These are phyloP conservation scores for Neocallimastix lanati DNA, from an alignment of 192 early-diverging fungal species.

Conservation along the genomic window DNA sequence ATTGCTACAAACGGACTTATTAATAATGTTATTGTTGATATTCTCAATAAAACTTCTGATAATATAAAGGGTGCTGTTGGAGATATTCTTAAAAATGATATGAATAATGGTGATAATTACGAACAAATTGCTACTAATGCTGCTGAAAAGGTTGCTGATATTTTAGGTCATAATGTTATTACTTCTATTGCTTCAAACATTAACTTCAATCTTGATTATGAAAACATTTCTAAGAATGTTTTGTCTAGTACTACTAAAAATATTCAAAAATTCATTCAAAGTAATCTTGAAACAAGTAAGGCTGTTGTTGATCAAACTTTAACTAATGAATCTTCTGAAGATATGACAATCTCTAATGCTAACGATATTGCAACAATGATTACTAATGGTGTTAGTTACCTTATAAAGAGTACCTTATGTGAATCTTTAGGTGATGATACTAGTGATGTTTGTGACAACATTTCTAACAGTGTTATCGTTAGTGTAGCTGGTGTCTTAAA, in stretches of 20 bases:
- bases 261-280: neutral
- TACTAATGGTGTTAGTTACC: neutral
- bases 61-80: neutral
- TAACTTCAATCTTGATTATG: neutral
- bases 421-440: neutral
- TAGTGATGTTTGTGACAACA: neutral
- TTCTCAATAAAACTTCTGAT: neutral
- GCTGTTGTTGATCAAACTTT: neutral
- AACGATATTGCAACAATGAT: neutral
- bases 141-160: neutral
- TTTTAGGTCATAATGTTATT: neutral
- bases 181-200: neutral
- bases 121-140: neutral
- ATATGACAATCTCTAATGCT: neutral
- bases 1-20: neutral
- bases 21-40: neutral
- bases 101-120: neutral
- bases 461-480: neutral
- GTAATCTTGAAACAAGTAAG: neutral
- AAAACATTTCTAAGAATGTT: neutral
- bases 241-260: neutral
- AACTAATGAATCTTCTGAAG: neutral
- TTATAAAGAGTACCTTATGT: neutral
- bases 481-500: neutral
- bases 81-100: neutral